Evolutionary conservation across 2,329 filamentous ascomycete genomes (phyloP), one percentile per base, ranked within the genome.

Genomic region (Tolypocladium pustulatum): DNA sequence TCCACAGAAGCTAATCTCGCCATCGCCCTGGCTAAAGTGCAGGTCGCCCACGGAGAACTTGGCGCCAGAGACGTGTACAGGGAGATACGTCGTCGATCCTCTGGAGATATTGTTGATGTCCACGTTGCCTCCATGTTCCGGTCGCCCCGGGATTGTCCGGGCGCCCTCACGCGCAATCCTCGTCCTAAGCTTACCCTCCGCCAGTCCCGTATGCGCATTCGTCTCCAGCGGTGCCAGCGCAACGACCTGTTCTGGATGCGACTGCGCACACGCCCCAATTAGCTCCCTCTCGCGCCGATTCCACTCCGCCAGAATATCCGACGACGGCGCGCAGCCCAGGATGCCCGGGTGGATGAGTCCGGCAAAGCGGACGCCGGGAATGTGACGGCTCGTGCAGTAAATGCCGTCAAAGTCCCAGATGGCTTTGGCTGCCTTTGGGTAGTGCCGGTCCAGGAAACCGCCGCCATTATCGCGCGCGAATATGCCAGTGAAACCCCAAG

Each of bases 291-390:
- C 92, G 38, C 92, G 88, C 60, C 77, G 79, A 69, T 96, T 96
- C 92, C 92, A 96, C 57, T 84, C 86, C 0, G 82, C 83, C 13
- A 96, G 82, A 20, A 97, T 77, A 64, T 90, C 86, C 3, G 84
- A 76, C 0, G 89, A 93, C 0, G 92, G 92, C 0, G 92, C 92
- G 68, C 91, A 96, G 22, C 92, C 92, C 12, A 97, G 77, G 63
- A 97, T 96, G 4, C 92, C 92, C 0, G 92, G 92, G 70, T 96
- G 92, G 69, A 96, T 96, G 37, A 96, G 79, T 0, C 92, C 91
- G 0, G 91, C 85, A 69, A 96, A 96, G 49, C 90, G 87, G 49
- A 96, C 91, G 62, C 89, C 87, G 0, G 90, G 90, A 61, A 94
- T 90, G 71, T 97, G 92, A 20, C 91, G 84, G 8, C 88, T 92